phyloP scores from a whole-genome alignment of 257 asterid genomes.

The Knoxia roxburghii region DNA sequence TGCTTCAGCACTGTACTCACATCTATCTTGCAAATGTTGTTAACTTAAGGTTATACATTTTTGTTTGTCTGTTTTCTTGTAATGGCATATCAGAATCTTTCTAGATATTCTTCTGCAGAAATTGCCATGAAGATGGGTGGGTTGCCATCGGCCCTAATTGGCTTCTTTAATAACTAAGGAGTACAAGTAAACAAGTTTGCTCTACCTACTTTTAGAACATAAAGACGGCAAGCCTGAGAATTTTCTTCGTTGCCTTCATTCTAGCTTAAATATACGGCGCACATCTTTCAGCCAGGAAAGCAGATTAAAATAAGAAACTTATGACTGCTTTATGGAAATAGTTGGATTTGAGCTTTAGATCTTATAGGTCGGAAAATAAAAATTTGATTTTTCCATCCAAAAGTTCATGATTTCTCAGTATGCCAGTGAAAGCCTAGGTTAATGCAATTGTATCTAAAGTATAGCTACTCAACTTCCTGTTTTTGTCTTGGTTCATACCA shows the following conservation, averaged over 20 bases:
- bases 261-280: background rate
- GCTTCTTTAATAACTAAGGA: background rate
- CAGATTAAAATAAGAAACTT: background rate
- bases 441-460: background rate
- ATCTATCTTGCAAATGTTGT: conserved; percentile 91
- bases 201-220: background rate
- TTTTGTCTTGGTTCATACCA: too few relatives aligned
- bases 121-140: background rate
- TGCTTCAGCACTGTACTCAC: conserved; percentile 80
- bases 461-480: background rate
- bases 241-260: background rate
- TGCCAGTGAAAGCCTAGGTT: background rate
- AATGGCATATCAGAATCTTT: background rate
- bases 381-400: background rate
- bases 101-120: background rate
- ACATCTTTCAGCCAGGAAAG: background rate
- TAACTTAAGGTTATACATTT: conserved; percentile 55
- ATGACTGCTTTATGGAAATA: background rate
- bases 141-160: background rate
- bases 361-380: background rate
- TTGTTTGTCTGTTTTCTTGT: conserved; percentile 5
- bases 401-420: background rate
- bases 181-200: too few relatives aligned
- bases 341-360: background rate
- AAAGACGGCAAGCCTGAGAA: background rate